Base-by-base conservation (phyloP, 2,329 filamentous ascomycete genomes). In the Emericellopsis cladophorae region DNA sequence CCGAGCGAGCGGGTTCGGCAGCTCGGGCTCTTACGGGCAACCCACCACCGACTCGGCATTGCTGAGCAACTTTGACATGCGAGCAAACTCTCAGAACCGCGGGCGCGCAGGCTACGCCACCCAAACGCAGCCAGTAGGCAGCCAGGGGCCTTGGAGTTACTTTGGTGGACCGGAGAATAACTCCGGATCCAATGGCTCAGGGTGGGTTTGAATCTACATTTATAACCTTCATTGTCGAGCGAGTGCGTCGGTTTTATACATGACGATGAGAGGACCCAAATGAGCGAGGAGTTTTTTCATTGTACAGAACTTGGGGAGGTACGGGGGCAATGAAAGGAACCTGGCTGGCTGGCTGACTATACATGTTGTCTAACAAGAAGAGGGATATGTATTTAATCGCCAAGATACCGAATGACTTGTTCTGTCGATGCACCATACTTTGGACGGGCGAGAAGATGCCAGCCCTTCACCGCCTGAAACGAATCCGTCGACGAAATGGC, bases 401-500 rank as follows among this genome's bases (percentile, higher is more conserved):
- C 18, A 21, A 21, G 18, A 21, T 21, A 21, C 5, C 18, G 4
- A 21, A 21, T 21, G 3, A 21, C 4, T 21, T 21, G 18, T 21
- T 21, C 18, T 21, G 18, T 5, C 18, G 18, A 21, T 21, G 18
- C 18, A 21, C 18, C 18, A 21, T 5, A 21, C 18, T 21, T 21
- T 5, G 3, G 18, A 21, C 18, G 18, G 18, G 5, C 18, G 18
- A 21, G 18, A 21, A 3, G 18, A 21, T 21, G 18, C 5, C 18
- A 5, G 18, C 3, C 18, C 18, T 5, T 21, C 18, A 21, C 6
- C 31, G 15, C 31, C 37, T 39, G 29, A 18, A 39, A 39, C 10
- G 37, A 31, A 10, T 16, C 15, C 37, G 40, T 43, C 31, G 23
- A 37, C 10, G 54, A 65, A 35, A 62, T 51, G 12, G 75, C 71